Base-by-base conservation (phyloP, 1,139 yeast species). In the Saccharomyces hybrid region DNA sequence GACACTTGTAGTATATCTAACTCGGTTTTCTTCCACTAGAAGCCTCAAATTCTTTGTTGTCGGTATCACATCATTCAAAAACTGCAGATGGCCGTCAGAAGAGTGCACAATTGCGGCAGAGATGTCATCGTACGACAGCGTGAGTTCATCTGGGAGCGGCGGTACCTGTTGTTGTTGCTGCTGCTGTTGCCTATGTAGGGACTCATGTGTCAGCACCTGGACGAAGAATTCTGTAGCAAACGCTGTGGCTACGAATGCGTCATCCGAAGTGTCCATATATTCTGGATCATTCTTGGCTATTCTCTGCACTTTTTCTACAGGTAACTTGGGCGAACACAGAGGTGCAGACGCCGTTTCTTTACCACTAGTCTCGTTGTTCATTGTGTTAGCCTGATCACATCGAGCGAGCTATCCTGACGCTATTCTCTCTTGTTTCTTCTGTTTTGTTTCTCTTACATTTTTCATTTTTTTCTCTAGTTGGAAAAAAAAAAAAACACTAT, bases 231-330 rank as follows among this genome's bases (percentile, higher is more conserved):
- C 96, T 0, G 96, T 85, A 4, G 97, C 96, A 49, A 88, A 80
- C 0, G 95, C 95, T 1, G 95, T 79, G 14, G 96, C 84, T 61
- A 84, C 85, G 11, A 87, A 88, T 0, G 96, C 95, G 42, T 85
- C 77, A 54, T 83, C 85, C 1, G 95, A 81, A 3, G 93, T 84
- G 1, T 88, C 81, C 16, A 79, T 73, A 61, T 86, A 88, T 49
- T 88, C 96, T 11, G 95, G 93, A 66, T 93, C 99, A 69, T 87
- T 81, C 65, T 87, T 89, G 66, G 95, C 83, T 55, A 91, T 87
- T 64, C 85, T 79, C 67, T 88, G 89, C 59, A 91, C 85, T 61
- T 90, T 85, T 1, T 95, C 80, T 27, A 89, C 73, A 7, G 96
- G 97, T 41, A 91, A 72, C 1, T 59, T 52, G 11, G 64, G 66